These are phyloP conservation scores for Salix viminalis DNA, from an alignment of 345 rosid genomes.

Conservation along the genomic window DNA sequence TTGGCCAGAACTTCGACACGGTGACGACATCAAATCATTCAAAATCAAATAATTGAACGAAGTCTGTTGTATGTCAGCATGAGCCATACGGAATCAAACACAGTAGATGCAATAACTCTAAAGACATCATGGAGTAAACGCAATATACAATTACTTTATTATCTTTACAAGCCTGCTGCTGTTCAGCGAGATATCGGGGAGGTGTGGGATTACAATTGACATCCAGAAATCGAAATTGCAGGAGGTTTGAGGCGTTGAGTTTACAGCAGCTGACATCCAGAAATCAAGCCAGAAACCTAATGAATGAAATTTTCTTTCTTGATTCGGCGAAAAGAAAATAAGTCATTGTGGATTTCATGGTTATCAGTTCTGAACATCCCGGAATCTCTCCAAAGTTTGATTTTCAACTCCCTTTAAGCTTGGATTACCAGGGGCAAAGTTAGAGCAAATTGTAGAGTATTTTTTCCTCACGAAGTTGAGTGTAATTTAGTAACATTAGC, in stretches of 20 bases:
- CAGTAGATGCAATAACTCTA: neutral
- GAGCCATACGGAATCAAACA: neutral
- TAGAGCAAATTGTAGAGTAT: neutral
- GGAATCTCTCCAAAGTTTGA: conserved; percentile 2
- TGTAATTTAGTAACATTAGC: neutral
- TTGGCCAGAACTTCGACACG: neutral
- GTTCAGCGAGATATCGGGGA: neutral
- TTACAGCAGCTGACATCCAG: neutral
- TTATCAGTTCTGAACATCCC: conserved; percentile 9
- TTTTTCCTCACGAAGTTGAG: conserved; percentile 15
- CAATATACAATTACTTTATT: neutral
- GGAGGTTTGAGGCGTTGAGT: neutral
- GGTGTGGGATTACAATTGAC: neutral
- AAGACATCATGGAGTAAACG: neutral
- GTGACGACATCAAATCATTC: neutral
- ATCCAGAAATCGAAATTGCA: neutral
- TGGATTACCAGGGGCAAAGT: conserved; percentile 5
- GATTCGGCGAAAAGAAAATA: neutral
- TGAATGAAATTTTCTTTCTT: neutral
- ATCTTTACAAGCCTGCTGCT: neutral
- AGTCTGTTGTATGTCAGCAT: neutral
- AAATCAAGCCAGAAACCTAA: neutral
- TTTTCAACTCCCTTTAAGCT: neutral
- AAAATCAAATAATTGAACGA: neutral
- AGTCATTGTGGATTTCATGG: conserved; percentile 4